Conservation (phyloP, 2,329 filamentous ascomycete species). For the Aspergillus aculeatus region DNA sequence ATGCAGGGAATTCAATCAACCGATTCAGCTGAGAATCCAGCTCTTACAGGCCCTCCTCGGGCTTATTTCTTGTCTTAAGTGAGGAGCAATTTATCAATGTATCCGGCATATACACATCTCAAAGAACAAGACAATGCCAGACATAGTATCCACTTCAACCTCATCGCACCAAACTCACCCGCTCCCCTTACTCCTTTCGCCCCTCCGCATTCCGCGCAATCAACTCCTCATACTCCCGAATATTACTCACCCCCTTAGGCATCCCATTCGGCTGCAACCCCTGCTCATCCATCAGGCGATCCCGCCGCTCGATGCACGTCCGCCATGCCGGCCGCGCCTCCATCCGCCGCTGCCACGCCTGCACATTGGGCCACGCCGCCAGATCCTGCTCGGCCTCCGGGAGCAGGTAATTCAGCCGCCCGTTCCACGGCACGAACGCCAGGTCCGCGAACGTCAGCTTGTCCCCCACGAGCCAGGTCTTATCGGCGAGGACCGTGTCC, state of each 20-base stretch:
- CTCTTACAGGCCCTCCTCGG: too few relatives aligned
- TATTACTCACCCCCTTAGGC: constrained; percentile 3
- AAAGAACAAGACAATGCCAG: too few relatives aligned
- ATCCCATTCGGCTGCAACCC: constrained; percentile 1
- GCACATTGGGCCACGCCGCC: constrained; percentile 1
- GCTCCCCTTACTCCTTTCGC: not conserved
- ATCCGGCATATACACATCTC: too few relatives aligned
- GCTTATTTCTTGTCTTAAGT: too few relatives aligned
- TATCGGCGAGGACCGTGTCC: not conserved
- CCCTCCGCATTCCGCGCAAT: not conserved
- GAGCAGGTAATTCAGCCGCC: not conserved
- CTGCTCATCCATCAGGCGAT: constrained; percentile 7
- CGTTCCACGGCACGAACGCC: constrained; percentile 10
- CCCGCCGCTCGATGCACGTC: not conserved
- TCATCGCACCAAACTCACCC: too few relatives aligned
- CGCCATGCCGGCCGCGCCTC: constrained; percentile 7
- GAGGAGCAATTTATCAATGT: too few relatives aligned
- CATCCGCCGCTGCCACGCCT: constrained; percentile 5
- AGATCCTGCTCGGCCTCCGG: not conserved
- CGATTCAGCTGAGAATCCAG: too few relatives aligned
- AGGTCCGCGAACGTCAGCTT: constrained; percentile 10
- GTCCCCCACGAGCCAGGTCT: constrained; percentile 3
- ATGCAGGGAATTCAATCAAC: too few relatives aligned
- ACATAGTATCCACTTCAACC: too few relatives aligned
- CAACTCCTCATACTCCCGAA: constrained; percentile 3